These are phyloP conservation scores for Pythium rishiriense DNA, from an alignment of 352 stramenopile species.

Conservation along the genomic window DNA sequence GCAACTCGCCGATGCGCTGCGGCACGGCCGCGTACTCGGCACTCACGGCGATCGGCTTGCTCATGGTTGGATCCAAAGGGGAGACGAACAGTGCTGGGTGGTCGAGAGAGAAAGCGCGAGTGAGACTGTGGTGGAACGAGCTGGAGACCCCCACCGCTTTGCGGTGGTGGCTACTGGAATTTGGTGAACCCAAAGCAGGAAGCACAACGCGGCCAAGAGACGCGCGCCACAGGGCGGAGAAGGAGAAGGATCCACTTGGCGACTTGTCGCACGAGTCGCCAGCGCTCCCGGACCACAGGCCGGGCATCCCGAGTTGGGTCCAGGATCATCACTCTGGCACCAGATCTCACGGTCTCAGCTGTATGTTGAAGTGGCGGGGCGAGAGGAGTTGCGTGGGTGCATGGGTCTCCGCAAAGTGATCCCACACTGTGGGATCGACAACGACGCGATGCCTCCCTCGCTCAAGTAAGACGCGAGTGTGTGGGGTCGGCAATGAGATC, in stretches of 20 bases:
- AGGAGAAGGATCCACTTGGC: background rate
- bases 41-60: constrained; percentile 14
- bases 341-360: background rate
- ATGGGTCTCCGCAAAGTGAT: too few relatives aligned
- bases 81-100: background rate
- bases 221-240: too few relatives aligned
- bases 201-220: background rate
- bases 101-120: background rate
- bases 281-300: too few relatives aligned
- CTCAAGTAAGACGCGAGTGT: too few relatives aligned
- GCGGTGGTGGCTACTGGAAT: background rate
- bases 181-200: background rate
- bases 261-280: background rate
- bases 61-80: constrained; percentile 9
- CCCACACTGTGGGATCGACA: too few relatives aligned
- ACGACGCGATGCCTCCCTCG: too few relatives aligned
- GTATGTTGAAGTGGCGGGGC: background rate
- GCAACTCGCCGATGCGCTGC: constrained; percentile 36
- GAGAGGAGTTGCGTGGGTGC: too few relatives aligned
- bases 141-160: too few relatives aligned
- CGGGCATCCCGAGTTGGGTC: too few relatives aligned
- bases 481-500: too few relatives aligned
- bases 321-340: background rate
- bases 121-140: too few relatives aligned
- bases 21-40: constrained; percentile 32